phyloP scores from a whole-genome alignment of 345 rosid genomes.

The Aquilaria sinensis region DNA sequence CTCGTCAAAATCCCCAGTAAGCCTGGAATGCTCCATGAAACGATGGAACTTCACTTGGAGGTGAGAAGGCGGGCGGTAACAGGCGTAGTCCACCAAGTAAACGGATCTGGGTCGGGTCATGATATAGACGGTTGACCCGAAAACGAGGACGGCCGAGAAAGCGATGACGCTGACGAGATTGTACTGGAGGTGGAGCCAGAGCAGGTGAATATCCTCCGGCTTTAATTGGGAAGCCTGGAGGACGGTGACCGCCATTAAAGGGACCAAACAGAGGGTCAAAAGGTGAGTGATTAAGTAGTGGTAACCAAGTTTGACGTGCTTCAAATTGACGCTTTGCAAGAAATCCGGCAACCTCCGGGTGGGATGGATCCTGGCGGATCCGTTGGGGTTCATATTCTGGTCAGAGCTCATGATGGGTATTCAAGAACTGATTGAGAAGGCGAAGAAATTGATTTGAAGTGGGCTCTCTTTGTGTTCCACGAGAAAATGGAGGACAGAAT shows the following conservation, averaged over 20 bases:
- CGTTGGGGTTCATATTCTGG: constrained; percentile 15
- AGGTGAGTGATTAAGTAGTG: constrained; percentile 67
- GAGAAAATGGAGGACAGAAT: constrained; percentile 1
- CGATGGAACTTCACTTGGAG: constrained; percentile 44
- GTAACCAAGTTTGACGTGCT: constrained; percentile 85
- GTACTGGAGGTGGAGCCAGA: constrained; percentile 85
- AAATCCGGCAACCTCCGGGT: constrained; percentile 69
- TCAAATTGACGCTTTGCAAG: constrained; percentile 77
- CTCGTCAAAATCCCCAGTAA: constrained; percentile 69
- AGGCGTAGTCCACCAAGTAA: constrained; percentile 65
- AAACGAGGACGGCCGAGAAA: constrained; percentile 54
- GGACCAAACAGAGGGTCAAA: constrained; percentile 65
- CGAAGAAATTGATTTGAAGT: constrained; percentile 4
- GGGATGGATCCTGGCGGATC: constrained; percentile 59
- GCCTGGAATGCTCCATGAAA: constrained; percentile 75
- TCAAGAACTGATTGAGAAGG: background rate
- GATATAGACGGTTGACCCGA: constrained; percentile 66
- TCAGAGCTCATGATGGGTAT: constrained; percentile 30
- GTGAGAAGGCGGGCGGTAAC: constrained; percentile 63
- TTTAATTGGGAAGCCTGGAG: constrained; percentile 51
- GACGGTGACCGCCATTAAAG: constrained; percentile 53
- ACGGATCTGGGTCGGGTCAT: constrained; percentile 86
- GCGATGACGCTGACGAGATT: constrained; percentile 65
- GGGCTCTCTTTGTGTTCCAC: background rate
- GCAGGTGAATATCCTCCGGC: constrained; percentile 54